Evolutionary conservation across 768 basidiomycete species (phyloP), one percentile per base, ranked within the genome.

Genomic region (Xerocomus brunneocitrinus): DNA sequence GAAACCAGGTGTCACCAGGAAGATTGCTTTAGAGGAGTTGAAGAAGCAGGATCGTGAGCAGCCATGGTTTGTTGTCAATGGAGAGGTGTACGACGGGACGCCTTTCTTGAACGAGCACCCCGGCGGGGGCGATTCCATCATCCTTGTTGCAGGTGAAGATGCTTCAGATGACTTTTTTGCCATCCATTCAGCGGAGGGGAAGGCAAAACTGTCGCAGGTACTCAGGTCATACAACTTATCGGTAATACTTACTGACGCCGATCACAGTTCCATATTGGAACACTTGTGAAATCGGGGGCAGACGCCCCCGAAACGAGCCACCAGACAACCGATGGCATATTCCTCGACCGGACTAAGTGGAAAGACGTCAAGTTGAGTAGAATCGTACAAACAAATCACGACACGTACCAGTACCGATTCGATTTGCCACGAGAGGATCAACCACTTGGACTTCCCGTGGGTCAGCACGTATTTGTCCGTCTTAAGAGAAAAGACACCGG

Each of bases 121-220:
- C 0, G 83, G 82, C 7, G 82, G 83, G 1, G 68, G 72, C 0
- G 75, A 80, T 50, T 79, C 79, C 2, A 85, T 85, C 51, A 65
- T 71, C 13, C 68, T 79, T 19, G 76, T 79, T 9, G 81, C 81
- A 1, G 82, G 82, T 0, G 73, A 82, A 56, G 83, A 85, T 56
- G 78, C 79, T 3, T 79, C 81, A 1, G 83, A 85, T 13, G 83
- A 85, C 54, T 85, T 84, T 64, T 71, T 83, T 64, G 79, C 81
- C 0, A 83, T 84, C 49, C 83, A 83, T 64, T 80, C 78, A n/a
- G 64, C 71, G 8, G 78, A 79, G 52, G 80, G 76, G 3, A 75
- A 72, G 49, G 53, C 52, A 24, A 74, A 77, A 60, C 68, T 83
- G 8, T 73, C 71, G 0, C 72, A 76, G 58, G 79, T 69, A 41